Conservation (phyloP, 345 rosid genomes). For the Psidium guajava region DNA sequence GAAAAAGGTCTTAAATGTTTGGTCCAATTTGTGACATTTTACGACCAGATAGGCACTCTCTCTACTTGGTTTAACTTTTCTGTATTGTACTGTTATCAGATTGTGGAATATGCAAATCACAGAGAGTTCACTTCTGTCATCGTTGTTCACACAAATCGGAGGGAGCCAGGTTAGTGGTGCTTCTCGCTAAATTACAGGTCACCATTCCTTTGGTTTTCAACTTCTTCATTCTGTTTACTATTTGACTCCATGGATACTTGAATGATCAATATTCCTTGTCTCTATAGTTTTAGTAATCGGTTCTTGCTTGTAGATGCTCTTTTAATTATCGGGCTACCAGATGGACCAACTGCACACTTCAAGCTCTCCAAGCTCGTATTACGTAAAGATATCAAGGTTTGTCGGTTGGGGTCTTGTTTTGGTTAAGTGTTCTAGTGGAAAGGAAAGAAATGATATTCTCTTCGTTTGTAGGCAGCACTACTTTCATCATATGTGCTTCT, state of each 20-base stretch:
- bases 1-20: constrained; percentile 47
- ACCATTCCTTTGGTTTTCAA: background rate
- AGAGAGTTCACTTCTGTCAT: constrained; percentile 72
- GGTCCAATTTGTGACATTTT: background rate
- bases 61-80: background rate
- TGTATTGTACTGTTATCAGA: constrained; percentile 25
- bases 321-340: constrained; percentile 66
- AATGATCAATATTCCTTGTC: background rate
- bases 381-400: constrained; percentile 86
- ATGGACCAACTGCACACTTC: constrained; percentile 97
- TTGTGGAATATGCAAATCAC: constrained; percentile 76
- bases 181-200: background rate
- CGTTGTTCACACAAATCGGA: constrained; percentile 78
- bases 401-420: background rate
- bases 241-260: background rate
- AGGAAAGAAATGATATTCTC: background rate
- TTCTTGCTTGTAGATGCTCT: constrained; percentile 56
- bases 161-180: constrained; percentile 70
- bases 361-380: constrained; percentile 74
- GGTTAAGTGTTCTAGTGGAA: background rate
- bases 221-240: background rate
- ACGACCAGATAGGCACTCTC: background rate
- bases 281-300: background rate
- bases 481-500: background rate
- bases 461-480: background rate